These are phyloP conservation scores for Neopestalotiopsis sp. DNA, from an alignment of 2,329 filamentous ascomycete genomes.

Conservation along the genomic window DNA sequence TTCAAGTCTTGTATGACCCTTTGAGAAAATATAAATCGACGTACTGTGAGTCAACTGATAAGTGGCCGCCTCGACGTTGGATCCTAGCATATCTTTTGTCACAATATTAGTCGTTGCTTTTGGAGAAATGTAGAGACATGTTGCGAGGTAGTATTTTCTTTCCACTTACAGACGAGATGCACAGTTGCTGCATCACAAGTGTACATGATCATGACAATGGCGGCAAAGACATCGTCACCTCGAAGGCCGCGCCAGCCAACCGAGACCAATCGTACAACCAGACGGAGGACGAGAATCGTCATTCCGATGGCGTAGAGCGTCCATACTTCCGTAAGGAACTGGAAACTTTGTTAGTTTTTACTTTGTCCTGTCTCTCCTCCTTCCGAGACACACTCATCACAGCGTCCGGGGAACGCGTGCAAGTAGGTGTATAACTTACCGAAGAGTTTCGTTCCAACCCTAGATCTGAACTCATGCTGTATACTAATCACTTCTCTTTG, in stretches of 20 bases:
- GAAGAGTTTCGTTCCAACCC: background rate
- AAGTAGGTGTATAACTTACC: background rate
- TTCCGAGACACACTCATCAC: background rate
- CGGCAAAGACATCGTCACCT: constrained; percentile 37
- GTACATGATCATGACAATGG: constrained; percentile 14
- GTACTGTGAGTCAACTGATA: constrained; percentile 10
- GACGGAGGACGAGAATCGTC: constrained; percentile 36
- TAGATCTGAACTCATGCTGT: background rate
- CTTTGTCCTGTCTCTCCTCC: background rate
- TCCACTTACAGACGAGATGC: constrained; percentile 37
- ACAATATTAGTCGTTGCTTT: background rate
- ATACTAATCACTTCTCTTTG: background rate
- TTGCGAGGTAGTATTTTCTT: background rate
- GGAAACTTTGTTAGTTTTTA: background rate
- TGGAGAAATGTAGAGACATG: background rate
- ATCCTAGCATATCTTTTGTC: constrained; percentile 31
- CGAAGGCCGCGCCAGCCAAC: constrained; percentile 39
- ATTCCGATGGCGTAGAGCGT: constrained; percentile 40
- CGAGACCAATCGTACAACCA: constrained; percentile 39
- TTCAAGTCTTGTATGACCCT: background rate
- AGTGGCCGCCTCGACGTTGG: constrained; percentile 33
- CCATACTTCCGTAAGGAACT: constrained; percentile 41
- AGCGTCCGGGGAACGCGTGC: background rate
- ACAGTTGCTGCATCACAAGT: constrained; percentile 36
- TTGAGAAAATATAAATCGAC: background rate